phyloP scores from a whole-genome alignment of 495 filamentous ascomycete species.

The Penicillium turbatum region DNA sequence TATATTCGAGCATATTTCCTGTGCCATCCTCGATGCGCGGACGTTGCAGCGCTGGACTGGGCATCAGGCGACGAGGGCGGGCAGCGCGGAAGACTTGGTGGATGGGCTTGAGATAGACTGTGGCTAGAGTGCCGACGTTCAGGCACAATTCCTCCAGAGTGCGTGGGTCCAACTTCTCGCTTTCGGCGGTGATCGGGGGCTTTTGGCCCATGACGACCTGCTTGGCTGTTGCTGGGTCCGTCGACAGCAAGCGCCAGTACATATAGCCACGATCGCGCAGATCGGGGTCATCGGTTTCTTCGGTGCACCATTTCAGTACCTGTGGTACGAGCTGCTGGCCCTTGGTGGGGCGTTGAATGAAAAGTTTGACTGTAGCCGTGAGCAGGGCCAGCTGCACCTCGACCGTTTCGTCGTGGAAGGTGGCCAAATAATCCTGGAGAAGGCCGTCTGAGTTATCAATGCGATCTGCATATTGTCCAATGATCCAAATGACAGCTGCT shows the following conservation, averaged over 20 bases:
- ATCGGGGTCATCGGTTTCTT: constrained; percentile 97
- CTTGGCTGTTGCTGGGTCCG: constrained; percentile 82
- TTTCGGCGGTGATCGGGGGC: constrained; percentile 92
- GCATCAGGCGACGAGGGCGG: constrained; percentile 67
- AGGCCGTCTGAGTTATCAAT: constrained; percentile 95
- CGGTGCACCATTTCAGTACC: constrained; percentile 97
- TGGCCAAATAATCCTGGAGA: constrained; percentile 89
- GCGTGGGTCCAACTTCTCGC: constrained; percentile 84
- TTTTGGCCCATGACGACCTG: constrained; percentile 95
- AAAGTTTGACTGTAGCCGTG: constrained; percentile 95
- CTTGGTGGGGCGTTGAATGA: constrained; percentile 95
- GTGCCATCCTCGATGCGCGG: constrained; percentile 48
- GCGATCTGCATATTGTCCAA: constrained; percentile 93
- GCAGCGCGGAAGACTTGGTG: constrained; percentile 96
- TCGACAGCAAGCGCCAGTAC: constrained; percentile 98
- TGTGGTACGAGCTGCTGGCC: constrained; percentile 91
- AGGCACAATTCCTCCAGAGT: constrained; percentile 97
- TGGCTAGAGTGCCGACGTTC: constrained; percentile 92
- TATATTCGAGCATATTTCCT: constrained; percentile 29
- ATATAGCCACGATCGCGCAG: constrained; percentile 95
- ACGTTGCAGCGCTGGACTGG: constrained; percentile 81
- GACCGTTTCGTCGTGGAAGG: constrained; percentile 88
- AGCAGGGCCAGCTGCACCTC: constrained; percentile 94
- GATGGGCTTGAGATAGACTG: constrained; percentile 96
- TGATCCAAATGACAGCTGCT: constrained; percentile 99